Evolutionary conservation across 306 rosid genomes (phyloP).

Genomic region (Medicago lupulina): DNA sequence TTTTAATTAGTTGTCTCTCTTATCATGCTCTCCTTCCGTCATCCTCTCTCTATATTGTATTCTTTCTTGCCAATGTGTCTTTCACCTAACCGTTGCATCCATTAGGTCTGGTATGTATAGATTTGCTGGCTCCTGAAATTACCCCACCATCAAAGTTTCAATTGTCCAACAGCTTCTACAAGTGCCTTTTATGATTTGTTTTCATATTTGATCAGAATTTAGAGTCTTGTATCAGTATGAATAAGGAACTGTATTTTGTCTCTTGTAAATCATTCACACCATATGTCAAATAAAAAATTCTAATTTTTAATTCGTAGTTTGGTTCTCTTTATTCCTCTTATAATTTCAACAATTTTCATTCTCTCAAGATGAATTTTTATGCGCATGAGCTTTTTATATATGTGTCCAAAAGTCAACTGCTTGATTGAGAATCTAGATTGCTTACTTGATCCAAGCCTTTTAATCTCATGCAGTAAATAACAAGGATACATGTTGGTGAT

Average conservation of each 20-base stretch:
- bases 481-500: constrained; percentile 34
- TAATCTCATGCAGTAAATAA: constrained; percentile 9
- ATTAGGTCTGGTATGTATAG: background rate
- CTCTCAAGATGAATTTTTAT: background rate
- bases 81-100: background rate
- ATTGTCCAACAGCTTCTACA: background rate
- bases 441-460: background rate
- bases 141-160: background rate
- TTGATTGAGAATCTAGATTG: constrained; percentile 15
- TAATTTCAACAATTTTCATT: background rate
- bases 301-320: background rate
- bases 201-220: background rate
- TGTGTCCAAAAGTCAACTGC: constrained; percentile 1
- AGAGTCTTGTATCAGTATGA: background rate
- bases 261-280: background rate
- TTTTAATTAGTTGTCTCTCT: constrained; percentile 1
- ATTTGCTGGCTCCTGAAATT: background rate
- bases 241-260: background rate
- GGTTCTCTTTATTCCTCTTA: constrained; percentile 9
- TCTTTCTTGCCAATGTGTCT: constrained; percentile 3
- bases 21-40: background rate
- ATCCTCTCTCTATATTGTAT: background rate
- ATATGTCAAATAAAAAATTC: background rate
- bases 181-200: constrained; percentile 2
- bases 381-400: constrained; percentile 9